Percentiles rank a stretch among this genome's conserved stretches.
Conservation (phyloP, 2,329 filamentous ascomycete genomes). For the Trichoderma lentiforme region DNA sequence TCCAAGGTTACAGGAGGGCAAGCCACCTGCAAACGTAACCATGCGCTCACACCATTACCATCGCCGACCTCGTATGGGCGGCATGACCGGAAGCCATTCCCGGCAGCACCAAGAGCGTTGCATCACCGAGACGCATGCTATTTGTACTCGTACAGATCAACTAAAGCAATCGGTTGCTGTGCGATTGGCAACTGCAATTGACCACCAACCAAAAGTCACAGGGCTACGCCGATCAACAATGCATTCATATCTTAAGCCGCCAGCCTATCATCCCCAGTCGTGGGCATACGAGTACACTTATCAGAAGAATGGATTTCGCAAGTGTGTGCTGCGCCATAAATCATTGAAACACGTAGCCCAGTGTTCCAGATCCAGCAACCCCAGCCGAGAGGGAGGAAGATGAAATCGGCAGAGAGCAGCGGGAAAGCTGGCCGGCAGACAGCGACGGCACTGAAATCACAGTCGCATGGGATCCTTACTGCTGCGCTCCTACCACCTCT, state of each 20-base stretch:
- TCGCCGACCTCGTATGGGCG: background rate
- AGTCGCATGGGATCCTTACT: background rate
- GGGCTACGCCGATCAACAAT: background rate
- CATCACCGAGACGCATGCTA: background rate
- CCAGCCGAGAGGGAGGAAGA: background rate
- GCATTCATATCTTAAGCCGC: background rate
- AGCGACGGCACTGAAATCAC: background rate
- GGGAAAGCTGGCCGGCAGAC: background rate
- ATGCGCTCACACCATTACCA: background rate
- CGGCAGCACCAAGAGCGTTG: slow-evolving; percentile 6
- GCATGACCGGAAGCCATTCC: slow-evolving; percentile 7
- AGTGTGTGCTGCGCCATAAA: background rate
- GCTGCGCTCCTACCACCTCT: background rate
- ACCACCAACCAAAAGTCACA: background rate
- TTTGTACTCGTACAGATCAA: background rate
- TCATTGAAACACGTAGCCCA: background rate
- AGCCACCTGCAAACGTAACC: background rate
- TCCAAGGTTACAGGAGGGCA: background rate
- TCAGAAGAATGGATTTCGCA: background rate
- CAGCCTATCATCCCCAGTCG: background rate
- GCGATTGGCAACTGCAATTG: background rate
- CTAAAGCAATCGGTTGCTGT: background rate
- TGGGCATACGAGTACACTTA: background rate
- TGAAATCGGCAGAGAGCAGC: background rate
- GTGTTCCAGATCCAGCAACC: background rate